Percentiles rank a stretch among this genome's conserved stretches.
Conservation (phyloP, 176 grass and related monocot genomes). For the Microstegium vimineum region DNA sequence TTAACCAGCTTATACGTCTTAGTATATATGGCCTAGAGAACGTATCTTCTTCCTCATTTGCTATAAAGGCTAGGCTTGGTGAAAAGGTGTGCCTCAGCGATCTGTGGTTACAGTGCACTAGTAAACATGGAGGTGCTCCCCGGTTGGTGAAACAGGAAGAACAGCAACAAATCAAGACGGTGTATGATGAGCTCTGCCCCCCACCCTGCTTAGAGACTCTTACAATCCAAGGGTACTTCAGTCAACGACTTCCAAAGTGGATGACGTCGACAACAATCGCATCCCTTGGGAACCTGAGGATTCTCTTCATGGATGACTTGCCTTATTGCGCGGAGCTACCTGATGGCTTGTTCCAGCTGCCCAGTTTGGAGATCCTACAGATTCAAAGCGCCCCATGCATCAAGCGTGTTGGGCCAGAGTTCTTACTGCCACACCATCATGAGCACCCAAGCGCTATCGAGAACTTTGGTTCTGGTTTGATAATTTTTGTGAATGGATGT, state of each 20-base stretch:
- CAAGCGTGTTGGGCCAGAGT: not conserved
- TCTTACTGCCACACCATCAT: not conserved
- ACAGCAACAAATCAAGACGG: not conserved
- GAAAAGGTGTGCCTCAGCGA: not conserved
- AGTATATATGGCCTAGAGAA: not conserved
- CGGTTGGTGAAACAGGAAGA: not conserved
- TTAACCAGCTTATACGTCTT: not conserved
- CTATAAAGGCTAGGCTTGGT: not conserved
- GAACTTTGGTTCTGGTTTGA: not conserved
- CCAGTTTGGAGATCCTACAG: not conserved
- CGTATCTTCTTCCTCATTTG: not conserved
- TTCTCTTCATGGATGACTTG: not conserved
- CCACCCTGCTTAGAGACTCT: not conserved
- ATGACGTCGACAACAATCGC: not conserved
- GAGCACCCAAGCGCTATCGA: no score
- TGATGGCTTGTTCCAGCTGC: not conserved
- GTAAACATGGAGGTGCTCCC: not conserved
- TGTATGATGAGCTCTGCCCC: slow-evolving; percentile 17
- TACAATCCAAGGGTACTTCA: not conserved
- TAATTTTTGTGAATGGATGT: fast-evolving
- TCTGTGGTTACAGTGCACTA: not conserved
- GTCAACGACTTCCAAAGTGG: not conserved
- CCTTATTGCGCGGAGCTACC: not conserved
- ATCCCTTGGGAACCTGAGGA: not conserved
- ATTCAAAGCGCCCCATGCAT: not conserved